A percentile compares a stretch with the other conserved stretches of the same genome.
These are phyloP conservation scores for Climacium dendroides DNA, from an alignment of 225 moss, liverwort and hornwort species.

Conservation along the genomic window DNA sequence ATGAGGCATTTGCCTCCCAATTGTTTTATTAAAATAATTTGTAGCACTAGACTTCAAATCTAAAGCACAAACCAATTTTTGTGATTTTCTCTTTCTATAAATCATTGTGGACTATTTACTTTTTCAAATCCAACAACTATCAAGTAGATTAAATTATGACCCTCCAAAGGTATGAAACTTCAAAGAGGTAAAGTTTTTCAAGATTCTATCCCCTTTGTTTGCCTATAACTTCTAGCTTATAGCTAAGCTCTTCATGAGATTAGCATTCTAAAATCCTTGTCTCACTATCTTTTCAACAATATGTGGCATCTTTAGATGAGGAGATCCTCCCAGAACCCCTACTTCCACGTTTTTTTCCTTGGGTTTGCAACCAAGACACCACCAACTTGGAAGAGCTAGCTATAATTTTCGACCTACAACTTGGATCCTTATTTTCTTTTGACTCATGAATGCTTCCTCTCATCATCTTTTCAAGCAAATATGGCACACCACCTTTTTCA, in stretches of 20 bases:
- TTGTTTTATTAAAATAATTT: not conserved
- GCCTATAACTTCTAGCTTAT: not conserved
- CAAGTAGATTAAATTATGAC: not conserved
- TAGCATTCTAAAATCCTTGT: not conserved
- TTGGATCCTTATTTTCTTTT: rapidly evolving
- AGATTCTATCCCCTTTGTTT: not conserved
- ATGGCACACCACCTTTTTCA: not conserved
- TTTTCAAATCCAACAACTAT: not conserved
- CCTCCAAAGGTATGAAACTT: not conserved
- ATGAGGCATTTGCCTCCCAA: rapidly evolving
- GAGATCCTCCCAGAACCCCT: rapidly evolving
- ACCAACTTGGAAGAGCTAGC: not conserved
- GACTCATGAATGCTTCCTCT: rapidly evolving
- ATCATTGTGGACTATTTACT: rapidly evolving
- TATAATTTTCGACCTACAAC: not conserved
- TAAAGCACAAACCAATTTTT: rapidly evolving
- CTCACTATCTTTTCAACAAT: not conserved
- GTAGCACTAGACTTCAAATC: rapidly evolving
- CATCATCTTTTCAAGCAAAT: rapidly evolving
- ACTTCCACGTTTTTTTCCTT: rapidly evolving
- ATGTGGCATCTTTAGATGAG: rapidly evolving
- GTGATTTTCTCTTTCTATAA: rapidly evolving
- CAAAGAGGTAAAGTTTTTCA: rapidly evolving
- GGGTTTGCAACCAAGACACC: rapidly evolving
- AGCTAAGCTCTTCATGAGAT: not conserved